These are phyloP conservation scores for Zygotorulaspora danielsina DNA, from an alignment of 805 yeast genomes.

Conservation along the genomic window DNA sequence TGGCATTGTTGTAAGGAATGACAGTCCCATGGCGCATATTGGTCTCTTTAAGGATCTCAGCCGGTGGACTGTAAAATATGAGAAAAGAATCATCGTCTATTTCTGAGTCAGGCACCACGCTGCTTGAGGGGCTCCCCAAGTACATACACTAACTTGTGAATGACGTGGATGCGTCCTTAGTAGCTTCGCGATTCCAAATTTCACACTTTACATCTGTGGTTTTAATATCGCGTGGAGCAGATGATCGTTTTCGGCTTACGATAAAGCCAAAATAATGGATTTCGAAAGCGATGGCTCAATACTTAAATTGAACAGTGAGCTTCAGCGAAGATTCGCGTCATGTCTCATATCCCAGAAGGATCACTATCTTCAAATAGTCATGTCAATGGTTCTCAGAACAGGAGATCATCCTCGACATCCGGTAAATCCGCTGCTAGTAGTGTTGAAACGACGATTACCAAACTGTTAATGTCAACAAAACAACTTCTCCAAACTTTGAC, in stretches of 20 bases:
- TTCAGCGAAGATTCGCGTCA: too few relatives aligned
- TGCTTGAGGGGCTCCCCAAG: constrained; percentile 15
- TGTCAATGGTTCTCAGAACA: constrained; percentile 5
- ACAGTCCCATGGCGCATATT: not conserved
- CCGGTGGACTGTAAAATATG: constrained; percentile 4
- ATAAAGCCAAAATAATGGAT: not conserved
- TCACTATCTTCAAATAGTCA: constrained; percentile 1
- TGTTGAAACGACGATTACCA: constrained; percentile 72
- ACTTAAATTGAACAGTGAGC: too few relatives aligned
- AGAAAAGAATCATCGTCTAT: constrained; percentile 15
- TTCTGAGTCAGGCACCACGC: constrained; percentile 30
- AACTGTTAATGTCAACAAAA: constrained; percentile 82
- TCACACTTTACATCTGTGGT: too few relatives aligned
- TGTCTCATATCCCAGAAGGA: constrained; percentile 6
- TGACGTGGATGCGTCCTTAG: not conserved
- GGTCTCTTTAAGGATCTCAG: not conserved
- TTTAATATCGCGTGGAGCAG: too few relatives aligned
- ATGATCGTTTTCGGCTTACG: too few relatives aligned
- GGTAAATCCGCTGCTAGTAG: constrained; percentile 39
- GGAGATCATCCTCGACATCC: constrained; percentile 19
- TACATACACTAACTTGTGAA: constrained; percentile 6
- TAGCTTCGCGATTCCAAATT: too few relatives aligned
- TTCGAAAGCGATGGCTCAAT: not conserved
- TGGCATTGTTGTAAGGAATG: constrained; percentile 2
- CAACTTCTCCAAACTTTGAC: constrained; percentile 80